These are phyloP conservation scores for Serendipita sp. DNA, from an alignment of 768 basidiomycete genomes.

Conservation along the genomic window DNA sequence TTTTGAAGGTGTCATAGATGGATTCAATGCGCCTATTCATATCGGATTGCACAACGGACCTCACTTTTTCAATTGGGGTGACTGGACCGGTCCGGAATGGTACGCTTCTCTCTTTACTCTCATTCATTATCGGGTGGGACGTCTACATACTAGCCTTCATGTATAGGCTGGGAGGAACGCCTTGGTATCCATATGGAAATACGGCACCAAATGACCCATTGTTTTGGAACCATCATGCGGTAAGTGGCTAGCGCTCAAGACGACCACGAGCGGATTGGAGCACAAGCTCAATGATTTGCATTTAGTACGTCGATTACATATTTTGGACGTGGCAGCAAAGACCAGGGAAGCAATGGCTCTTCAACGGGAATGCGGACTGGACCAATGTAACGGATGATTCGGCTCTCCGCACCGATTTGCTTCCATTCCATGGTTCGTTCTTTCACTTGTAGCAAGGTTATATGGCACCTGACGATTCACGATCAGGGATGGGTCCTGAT, in stretches of 20 bases:
- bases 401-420: background rate
- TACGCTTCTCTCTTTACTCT: background rate
- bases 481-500: background rate
- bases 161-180: background rate
- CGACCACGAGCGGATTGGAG: background rate
- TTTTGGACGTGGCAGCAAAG: slow-evolving; percentile 2
- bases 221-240: background rate
- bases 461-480: background rate
- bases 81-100: background rate
- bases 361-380: background rate
- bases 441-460: background rate
- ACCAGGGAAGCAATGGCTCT: background rate
- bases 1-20: background rate
- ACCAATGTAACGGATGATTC: background rate
- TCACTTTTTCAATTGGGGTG: background rate
- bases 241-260: background rate
- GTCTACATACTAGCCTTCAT: background rate
- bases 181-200: background rate
- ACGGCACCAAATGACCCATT: background rate
- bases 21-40: background rate
- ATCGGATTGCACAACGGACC: background rate
- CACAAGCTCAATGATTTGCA: background rate
- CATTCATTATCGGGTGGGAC: background rate
- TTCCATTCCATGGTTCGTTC: slow-evolving; percentile 1
- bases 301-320: background rate